Percentiles rank a stretch among this genome's conserved stretches.
Evolutionary conservation across 768 basidiomycete species (phyloP).

Genomic region (Trametopsis cervina): DNA sequence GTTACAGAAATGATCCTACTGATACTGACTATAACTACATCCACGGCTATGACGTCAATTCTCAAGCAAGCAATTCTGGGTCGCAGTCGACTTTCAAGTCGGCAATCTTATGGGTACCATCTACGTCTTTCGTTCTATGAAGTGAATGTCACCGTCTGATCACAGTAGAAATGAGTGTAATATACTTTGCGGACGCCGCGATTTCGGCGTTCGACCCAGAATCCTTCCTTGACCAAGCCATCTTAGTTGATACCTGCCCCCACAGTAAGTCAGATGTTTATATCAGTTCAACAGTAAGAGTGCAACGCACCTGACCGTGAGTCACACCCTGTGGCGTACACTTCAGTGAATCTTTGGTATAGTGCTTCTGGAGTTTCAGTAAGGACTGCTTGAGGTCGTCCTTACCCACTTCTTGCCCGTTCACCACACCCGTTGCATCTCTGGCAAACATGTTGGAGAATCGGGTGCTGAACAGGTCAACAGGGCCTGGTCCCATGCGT

Average conservation of each 20-base stretch:
- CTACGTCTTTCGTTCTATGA: constrained; percentile 17
- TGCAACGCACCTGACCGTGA: background rate
- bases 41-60: too few species aligned
- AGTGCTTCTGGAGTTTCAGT: constrained; percentile 22
- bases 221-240: constrained; percentile 16
- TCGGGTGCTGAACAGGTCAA: constrained; percentile 26
- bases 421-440: constrained; percentile 19
- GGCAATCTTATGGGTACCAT: constrained; percentile 15
- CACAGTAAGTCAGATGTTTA: background rate
- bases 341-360: constrained; percentile 14
- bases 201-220: constrained; percentile 10
- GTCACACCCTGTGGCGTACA: background rate
- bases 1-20: too few species aligned
- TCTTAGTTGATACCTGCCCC: constrained; percentile 14
- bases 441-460: constrained; percentile 21
- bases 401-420: constrained; percentile 18
- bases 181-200: constrained; percentile 19
- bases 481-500: constrained; percentile 23
- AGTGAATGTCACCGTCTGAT: background rate
- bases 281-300: background rate
- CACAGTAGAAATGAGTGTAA: background rate
- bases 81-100: constrained; percentile 19
- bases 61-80: constrained; percentile 3
- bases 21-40: too few species aligned
- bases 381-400: constrained; percentile 21